Conservation (phyloP, 805 yeast genomes). For the Ogataea pilisensis region DNA sequence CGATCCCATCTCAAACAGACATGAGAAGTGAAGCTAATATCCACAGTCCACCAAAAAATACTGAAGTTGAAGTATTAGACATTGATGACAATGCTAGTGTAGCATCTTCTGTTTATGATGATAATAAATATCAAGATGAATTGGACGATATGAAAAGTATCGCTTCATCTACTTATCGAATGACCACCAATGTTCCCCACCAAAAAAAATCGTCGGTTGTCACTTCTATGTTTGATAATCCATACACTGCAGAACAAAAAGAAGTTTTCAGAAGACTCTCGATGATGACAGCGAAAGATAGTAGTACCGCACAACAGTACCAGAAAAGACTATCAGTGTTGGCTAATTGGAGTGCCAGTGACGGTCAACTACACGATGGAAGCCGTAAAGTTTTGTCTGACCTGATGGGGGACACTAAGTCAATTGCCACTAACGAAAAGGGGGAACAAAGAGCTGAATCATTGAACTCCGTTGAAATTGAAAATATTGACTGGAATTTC, state of each 20-base stretch:
- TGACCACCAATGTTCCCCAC: background rate
- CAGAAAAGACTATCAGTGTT: slow-evolving; percentile 9
- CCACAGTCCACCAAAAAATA: too few relatives aligned
- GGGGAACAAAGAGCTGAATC: slow-evolving; percentile 1
- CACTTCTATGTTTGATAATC: slow-evolving; percentile 4
- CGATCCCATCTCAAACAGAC: too few relatives aligned
- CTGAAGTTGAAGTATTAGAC: too few relatives aligned
- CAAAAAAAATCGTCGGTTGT: background rate
- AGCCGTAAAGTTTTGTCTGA: slow-evolving; percentile 10
- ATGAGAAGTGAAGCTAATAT: too few relatives aligned
- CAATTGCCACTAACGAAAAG: background rate
- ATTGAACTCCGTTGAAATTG: background rate
- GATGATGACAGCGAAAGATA: background rate
- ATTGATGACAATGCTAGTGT: slow-evolving; percentile 1
- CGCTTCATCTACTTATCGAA: background rate
- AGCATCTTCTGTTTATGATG: slow-evolving; percentile 6
- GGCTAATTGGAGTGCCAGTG: slow-evolving; percentile 11
- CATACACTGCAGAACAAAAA: slow-evolving; percentile 1
- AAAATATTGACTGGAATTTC: background rate
- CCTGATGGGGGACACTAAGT: slow-evolving; percentile 6
- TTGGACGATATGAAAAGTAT: background rate
- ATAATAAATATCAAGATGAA: background rate
- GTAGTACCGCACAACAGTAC: background rate
- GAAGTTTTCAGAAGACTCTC: background rate
- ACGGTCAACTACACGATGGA: slow-evolving; percentile 4